Evolutionary conservation across 352 stramenopile genomes (phyloP), one percentile per base, ranked within the genome.

Genomic region (Phytophthora colocasiae): DNA sequence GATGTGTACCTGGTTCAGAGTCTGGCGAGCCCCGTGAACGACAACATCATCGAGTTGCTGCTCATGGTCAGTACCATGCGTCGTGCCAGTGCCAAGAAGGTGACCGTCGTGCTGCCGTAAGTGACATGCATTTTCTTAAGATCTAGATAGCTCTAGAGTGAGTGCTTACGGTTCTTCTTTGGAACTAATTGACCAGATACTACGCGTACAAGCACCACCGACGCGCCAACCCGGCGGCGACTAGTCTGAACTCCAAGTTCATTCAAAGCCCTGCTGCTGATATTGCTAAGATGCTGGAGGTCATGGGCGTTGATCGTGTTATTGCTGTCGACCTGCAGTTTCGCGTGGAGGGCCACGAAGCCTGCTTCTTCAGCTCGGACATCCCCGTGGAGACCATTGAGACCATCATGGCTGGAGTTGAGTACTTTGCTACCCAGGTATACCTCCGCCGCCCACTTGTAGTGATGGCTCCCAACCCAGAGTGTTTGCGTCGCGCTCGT

Each of bases 1-100:
- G 95, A 98, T 69, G 93, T 98, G 46, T 98, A 98, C 75, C 76
- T 98, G 39, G 89, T 98, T 54, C 95, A 98, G 82, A 96, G 89
- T 63, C 88, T 97, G 24, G 84, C 89, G 34, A 92, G 80, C 48
- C 95, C 95, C 12, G 93, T 98, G 49, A 98, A 98, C 65, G 95
- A 98, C 66, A 97, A 97, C 73, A 87, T 98, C 48, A 97, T 98
- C 52, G 95, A 98, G 75, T 75, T 98, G 61, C 71, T 98, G 60
- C 82, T 98, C 32, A 98, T 98, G 90, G 89, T 98, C 45, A 98
- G 90, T 65, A 97, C 93, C 38, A 95, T 97, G 81, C 89, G 93
- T 40, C 86, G 95, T 55, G 93, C 95, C 8, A 97, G 89, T 46
- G 95, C 95, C 61, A 98, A 98, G 84, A 89, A 93, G 57, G 91